These are phyloP conservation scores for Daldinia bambusicola DNA, from an alignment of 495 filamentous ascomycete species.

Conservation along the genomic window DNA sequence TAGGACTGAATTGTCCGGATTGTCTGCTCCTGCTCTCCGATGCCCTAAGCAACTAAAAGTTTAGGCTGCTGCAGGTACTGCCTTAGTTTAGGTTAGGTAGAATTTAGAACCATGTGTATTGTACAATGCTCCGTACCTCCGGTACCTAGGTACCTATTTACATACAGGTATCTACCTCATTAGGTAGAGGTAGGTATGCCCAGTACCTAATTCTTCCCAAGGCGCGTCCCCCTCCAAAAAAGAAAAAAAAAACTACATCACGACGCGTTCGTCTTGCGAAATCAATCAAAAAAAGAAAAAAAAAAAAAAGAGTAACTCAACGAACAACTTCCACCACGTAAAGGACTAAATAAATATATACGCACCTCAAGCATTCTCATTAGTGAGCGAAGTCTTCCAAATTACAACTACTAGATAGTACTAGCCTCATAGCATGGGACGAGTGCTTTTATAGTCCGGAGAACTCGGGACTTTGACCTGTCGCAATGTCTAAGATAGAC, in stretches of 20 bases:
- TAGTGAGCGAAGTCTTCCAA: neutral
- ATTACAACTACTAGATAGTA: neutral
- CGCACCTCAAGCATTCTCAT: neutral
- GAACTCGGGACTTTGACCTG: constrained; percentile 25
- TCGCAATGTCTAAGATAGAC: constrained; percentile 78
- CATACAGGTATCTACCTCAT: no score
- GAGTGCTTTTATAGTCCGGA: constrained; percentile 8
- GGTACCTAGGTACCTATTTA: constrained; percentile 8
- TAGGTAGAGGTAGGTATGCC: no score
- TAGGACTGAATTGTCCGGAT: constrained; percentile 9
- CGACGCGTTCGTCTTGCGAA: constrained; percentile 37
- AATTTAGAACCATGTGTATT: no score
- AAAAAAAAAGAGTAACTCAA: constrained; percentile 3
- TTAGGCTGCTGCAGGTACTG: constrained; percentile 14
- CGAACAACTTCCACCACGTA: neutral
- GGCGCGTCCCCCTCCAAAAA: constrained; percentile 40
- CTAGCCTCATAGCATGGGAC: constrained; percentile 23
- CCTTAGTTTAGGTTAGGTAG: neutral
- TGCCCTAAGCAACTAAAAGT: constrained; percentile 3
- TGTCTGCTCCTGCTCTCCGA: neutral
- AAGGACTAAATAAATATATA: neutral
- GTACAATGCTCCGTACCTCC: neutral
- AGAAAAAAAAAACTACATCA: no score
- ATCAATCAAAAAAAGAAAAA: neutral
- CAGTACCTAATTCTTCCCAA: neutral